Base-by-base conservation (phyloP, 2,329 filamentous ascomycete genomes). In the Ophiocordyceps camponoti-saundersi region DNA sequence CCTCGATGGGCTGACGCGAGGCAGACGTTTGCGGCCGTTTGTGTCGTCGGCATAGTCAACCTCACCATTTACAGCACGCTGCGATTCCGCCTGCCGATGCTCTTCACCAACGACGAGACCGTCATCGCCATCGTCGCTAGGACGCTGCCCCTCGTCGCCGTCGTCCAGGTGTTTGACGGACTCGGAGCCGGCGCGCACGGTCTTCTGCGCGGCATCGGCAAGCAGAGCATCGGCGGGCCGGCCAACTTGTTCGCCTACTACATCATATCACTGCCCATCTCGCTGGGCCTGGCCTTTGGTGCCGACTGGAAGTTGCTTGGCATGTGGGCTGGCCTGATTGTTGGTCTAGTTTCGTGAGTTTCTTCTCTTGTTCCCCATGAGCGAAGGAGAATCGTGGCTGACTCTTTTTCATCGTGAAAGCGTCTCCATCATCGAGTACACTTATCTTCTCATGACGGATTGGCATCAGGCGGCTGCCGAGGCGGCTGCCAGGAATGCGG, bases 91-190 rank as follows among this genome's bases (percentile, higher is more conserved):
- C 82, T 96, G 23, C 85, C 88, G 0, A 68, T 75, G 40, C 75
- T 95, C 7, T 88, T 90, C 61, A 89, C 84, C n/a, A 68, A 75
- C 7, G 85, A 90, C 53, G 58, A 68, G 6, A 79, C 80, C 43
- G 85, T 90, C 46, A 75, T 85, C 50, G 67, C 65, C 20, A 67
- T 87, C 32, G 82, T 86, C 20, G 75, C 85, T 1, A 62, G 65
- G 3, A 77, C 87, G 3, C 71, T 95, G 34, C 89, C 88, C 0
- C 66, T 95, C 3, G 86, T 85, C 50, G 88, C 89, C 0, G 74
- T 86, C 1, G 93, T 95, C 71, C 89, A 96, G 61, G 73, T 95
- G 22, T 89, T 93, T 55, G 90, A 98, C 61, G 80, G 84, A 1
- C 61, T 94, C 18, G 79, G 85, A 0, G 77, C 84, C 3, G 82